Conservation (phyloP, 2,329 filamentous ascomycete species). For the Myriangium duriaei region DNA sequence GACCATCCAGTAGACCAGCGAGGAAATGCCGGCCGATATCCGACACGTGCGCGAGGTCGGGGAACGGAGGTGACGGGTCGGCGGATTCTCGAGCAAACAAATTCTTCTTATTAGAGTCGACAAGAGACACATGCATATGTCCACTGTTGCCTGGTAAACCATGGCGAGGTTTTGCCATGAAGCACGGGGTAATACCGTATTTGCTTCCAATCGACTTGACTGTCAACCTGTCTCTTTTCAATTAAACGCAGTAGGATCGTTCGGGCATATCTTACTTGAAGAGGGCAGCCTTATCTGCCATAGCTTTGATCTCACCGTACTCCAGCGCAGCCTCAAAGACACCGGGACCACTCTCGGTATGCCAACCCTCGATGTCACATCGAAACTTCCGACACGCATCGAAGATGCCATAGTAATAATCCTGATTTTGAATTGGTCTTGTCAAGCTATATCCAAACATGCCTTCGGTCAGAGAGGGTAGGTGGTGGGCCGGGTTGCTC, state of each 20-base stretch:
- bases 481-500: conserved; percentile 57
- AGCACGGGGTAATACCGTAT: conserved; percentile 87
- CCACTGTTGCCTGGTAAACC: conserved; percentile 89
- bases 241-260: not conserved
- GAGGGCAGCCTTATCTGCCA: conserved; percentile 82
- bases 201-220: conserved; percentile 81
- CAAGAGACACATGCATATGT: conserved; percentile 87
- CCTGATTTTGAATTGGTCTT: conserved; percentile 75
- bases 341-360: conserved; percentile 85
- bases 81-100: conserved; percentile 61
- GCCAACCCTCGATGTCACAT: conserved; percentile 85
- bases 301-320: conserved; percentile 73
- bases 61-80: conserved; percentile 59
- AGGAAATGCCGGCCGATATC: conserved; percentile 88
- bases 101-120: conserved; percentile 63
- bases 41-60: conserved; percentile 67
- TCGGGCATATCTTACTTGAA: conserved; percentile 58
- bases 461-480: conserved; percentile 74
- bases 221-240: conserved; percentile 44
- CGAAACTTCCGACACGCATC: conserved; percentile 65
- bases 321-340: conserved; percentile 93
- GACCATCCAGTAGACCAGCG: conserved; percentile 73
- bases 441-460: conserved; percentile 95
- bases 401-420: conserved; percentile 83
- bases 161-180: conserved; percentile 94